phyloP scores from a whole-genome alignment of 208 protist species.

The Acanthamoeba rhysodes region DNA sequence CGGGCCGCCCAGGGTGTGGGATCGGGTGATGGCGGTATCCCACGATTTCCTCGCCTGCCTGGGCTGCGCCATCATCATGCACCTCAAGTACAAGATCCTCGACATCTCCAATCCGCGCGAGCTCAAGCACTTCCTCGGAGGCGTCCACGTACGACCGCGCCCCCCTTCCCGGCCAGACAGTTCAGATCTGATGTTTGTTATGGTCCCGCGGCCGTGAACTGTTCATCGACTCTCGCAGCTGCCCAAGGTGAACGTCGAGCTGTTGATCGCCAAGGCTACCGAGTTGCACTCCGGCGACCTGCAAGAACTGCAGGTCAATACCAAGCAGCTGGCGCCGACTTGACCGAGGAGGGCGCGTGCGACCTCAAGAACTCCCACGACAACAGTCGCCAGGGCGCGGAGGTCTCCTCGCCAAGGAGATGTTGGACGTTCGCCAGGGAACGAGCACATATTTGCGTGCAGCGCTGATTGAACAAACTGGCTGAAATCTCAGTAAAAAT shows the following conservation, averaged over 20 bases:
- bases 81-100: conserved; percentile 51
- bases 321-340: not conserved
- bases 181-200: not conserved
- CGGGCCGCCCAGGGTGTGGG: conserved; percentile 35
- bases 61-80: conserved; percentile 38
- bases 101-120: conserved; percentile 6
- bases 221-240: no score
- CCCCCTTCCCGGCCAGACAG: no score
- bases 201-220: no score
- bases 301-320: not conserved
- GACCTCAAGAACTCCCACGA: not conserved
- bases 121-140: not conserved
- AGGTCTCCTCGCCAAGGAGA: not conserved
- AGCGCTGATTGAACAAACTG: not conserved
- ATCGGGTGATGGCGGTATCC: conserved; percentile 39
- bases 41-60: conserved; percentile 53
- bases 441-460: not conserved
- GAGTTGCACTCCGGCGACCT: not conserved
- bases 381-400: not conserved
- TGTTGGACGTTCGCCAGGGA: not conserved
- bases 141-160: not conserved
- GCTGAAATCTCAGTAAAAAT: not conserved
- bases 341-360: not conserved
- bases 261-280: conserved; percentile 17
- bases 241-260: conserved; percentile 19